These are phyloP conservation scores for Penicillium sp. DNA, from an alignment of 2,329 filamentous ascomycete species.

Conservation along the genomic window DNA sequence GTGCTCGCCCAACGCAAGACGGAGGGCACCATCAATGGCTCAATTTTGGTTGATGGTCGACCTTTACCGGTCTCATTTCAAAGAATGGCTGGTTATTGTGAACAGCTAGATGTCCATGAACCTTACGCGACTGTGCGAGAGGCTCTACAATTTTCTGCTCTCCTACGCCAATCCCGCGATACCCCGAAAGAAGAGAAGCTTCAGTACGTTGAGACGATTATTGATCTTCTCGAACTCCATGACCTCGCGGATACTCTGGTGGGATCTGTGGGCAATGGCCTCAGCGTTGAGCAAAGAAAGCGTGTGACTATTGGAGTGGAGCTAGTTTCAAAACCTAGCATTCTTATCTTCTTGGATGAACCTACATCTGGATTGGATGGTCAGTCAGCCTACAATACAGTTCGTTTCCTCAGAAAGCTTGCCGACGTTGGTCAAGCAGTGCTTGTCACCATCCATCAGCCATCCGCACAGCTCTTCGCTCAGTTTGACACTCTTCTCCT, in stretches of 20 bases:
- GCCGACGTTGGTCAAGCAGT: conserved; percentile 66
- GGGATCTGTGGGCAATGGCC: conserved; percentile 42
- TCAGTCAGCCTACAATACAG: conserved; percentile 66
- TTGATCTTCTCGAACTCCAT: conserved; percentile 63
- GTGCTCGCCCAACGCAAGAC: conserved; percentile 71
- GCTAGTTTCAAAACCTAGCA: conserved; percentile 65
- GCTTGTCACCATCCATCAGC: conserved; percentile 71
- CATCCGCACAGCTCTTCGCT: conserved; percentile 65
- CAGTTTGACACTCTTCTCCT: conserved; percentile 71
- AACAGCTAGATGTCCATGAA: conserved; percentile 70
- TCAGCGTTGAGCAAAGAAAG: conserved; percentile 67
- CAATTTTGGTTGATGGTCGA: conserved; percentile 67
- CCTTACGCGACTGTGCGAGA: conserved; percentile 66
- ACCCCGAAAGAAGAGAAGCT: conserved; percentile 60
- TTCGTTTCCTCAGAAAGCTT: conserved; percentile 67
- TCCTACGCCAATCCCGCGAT: conserved; percentile 59
- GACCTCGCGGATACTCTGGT: conserved; percentile 68
- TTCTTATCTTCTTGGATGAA: conserved; percentile 70
- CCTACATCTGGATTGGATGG: conserved; percentile 69
- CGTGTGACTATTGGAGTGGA: conserved; percentile 72
- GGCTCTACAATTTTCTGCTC: conserved; percentile 65
- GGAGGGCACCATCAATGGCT: conserved; percentile 61
- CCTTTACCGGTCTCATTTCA: conserved; percentile 63
- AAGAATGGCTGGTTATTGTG: conserved; percentile 66
- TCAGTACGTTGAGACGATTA: conserved; percentile 64